Evolutionary conservation across 1,139 yeast genomes (phyloP).

Genomic region (Candida mesenterica): DNA sequence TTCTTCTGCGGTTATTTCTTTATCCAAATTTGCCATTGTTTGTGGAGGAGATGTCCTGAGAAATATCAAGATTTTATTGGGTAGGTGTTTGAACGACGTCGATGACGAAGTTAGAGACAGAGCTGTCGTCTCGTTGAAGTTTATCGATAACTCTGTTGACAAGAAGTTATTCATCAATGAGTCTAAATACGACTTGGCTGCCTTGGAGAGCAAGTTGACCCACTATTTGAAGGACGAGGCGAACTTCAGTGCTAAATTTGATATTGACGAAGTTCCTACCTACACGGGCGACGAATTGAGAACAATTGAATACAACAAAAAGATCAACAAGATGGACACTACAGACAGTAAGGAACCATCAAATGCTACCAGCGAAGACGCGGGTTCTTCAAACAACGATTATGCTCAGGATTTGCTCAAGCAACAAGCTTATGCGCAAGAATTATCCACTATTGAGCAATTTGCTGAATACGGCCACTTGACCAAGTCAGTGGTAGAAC

Average conservation of each 20-base stretch:
- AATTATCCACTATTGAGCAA: constrained; percentile 66
- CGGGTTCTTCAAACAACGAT: constrained; percentile 22
- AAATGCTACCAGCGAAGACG: constrained; percentile 15
- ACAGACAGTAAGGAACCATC: constrained; percentile 22
- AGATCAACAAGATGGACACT: constrained; percentile 49
- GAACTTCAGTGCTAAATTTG: constrained; percentile 66
- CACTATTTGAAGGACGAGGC: constrained; percentile 63
- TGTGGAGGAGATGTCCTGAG: constrained; percentile 66
- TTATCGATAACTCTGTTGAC: constrained; percentile 40
- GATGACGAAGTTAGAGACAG: constrained; percentile 99
- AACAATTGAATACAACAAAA: constrained; percentile 57
- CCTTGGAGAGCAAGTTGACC: constrained; percentile 75
- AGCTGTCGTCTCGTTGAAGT: constrained; percentile 80
- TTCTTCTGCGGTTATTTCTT: constrained; percentile 91
- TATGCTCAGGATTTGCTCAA: constrained; percentile 45
- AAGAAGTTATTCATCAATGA: constrained; percentile 36
- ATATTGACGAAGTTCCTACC: constrained; percentile 62
- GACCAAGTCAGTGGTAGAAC: constrained; percentile 62
- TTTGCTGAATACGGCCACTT: constrained; percentile 69
- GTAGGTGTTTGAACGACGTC: constrained; percentile 81
- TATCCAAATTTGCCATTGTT: constrained; percentile 85
- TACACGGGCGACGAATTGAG: constrained; percentile 63
- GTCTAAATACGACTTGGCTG: constrained; percentile 67
- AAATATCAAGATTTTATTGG: constrained; percentile 72
- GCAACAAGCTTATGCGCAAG: constrained; percentile 65